These are phyloP conservation scores for Phaseolus coccineus DNA, from an alignment of 331 rosid species.

Conservation along the genomic window DNA sequence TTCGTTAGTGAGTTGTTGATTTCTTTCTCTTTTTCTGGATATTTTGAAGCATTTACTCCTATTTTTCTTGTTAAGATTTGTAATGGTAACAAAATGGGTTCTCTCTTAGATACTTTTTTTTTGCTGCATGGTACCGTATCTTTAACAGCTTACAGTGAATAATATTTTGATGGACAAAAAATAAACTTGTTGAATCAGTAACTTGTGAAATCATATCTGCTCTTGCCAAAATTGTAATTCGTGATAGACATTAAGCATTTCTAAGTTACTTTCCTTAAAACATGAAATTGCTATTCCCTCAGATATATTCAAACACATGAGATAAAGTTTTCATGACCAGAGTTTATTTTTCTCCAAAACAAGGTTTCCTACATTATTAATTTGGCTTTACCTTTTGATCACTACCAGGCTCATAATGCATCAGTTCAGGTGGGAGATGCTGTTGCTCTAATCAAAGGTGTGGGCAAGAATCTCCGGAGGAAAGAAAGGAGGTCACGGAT, in stretches of 20 bases:
- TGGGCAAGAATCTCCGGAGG: constrained; percentile 78
- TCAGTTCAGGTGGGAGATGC: constrained; percentile 84
- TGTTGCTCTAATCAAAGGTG: constrained; percentile 91
- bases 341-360: constrained; percentile 32
- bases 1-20: constrained; percentile 16
- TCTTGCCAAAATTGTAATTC: neutral
- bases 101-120: constrained; percentile 17
- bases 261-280: neutral
- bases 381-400: constrained; percentile 41
- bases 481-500: constrained; percentile 94
- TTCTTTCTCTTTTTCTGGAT: neutral
- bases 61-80: constrained; percentile 10
- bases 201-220: constrained; percentile 26
- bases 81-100: constrained; percentile 13
- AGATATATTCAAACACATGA: constrained; percentile 5
- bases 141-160: constrained; percentile 4
- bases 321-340: constrained; percentile 15
- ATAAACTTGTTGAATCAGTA: constrained; percentile 15
- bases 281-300: constrained; percentile 16
- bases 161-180: constrained; percentile 27
- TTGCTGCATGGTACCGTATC: neutral
- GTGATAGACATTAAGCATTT: constrained; percentile 29
- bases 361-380: constrained; percentile 38
- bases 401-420: constrained; percentile 52
- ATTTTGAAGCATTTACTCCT: constrained; percentile 2